Evolutionary conservation across 768 basidiomycete species (phyloP), one percentile per base, ranked within the genome.

Genomic region (Tulasnella sp.): DNA sequence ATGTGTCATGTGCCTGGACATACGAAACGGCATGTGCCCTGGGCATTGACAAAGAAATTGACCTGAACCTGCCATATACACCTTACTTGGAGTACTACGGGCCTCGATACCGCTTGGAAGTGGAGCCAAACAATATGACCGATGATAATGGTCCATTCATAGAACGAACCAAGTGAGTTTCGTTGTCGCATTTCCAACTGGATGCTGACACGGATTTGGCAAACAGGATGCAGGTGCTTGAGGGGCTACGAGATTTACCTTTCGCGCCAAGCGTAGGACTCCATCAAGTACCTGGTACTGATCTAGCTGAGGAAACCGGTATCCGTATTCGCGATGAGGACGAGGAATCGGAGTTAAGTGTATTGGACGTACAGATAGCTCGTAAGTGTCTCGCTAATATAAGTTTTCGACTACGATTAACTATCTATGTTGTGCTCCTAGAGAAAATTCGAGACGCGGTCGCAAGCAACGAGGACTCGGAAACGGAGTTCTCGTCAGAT

Each of bases 21-120:
- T 94, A 88, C 72, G 94, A 99, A 69, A 99, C 96, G 0, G 94
- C 91, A 0, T 86, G 93, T 64, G 88, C 90, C 19, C 77, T 92
- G n/a, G 93, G 89, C 1, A 77, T 86, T 42, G 84, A 92, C 65
- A 73, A 86, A 39, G 77, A 77, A 11, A 82, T 87, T 53, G 83
- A 89, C 65, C 75, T 77, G 17, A 84, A 86, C 62, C 69, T 91
- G 57, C 87, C 86, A 1, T 90, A 82, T 80, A 87, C 83, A 68
- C 79, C 83, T 63, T 94, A 91, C 68, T 88, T 97, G 66, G 94
- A 98, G 68, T 99, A 92, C 83, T 98, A 93, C 67, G 96, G 93
- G 0, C 94, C 94, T 14, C 74, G 92, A 60, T 99, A 93, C 69
- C 76, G 92, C 60, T 74, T 99, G 35, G 93, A 97, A 65, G 93